phyloP scores from a whole-genome alignment of 2,329 filamentous ascomycete species.

The Neofusicoccum sp. region DNA sequence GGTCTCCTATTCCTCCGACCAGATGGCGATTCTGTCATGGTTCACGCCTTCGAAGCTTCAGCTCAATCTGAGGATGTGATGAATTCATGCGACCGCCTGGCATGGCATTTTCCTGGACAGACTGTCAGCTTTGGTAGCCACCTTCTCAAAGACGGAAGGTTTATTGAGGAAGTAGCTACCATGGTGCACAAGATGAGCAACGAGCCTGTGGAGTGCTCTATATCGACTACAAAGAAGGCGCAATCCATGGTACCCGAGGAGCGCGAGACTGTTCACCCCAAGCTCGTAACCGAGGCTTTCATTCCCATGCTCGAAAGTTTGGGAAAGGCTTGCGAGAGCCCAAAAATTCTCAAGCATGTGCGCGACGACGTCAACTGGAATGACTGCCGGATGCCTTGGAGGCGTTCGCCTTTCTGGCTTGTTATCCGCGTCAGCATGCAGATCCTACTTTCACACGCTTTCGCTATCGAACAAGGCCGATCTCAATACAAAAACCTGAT shows the following conservation, averaged over 20 bases:
- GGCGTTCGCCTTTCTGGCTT: constrained; percentile 55
- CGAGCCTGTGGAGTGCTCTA: constrained; percentile 28
- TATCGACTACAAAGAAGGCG: constrained; percentile 40
- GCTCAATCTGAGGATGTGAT: constrained; percentile 45
- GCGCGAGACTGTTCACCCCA: constrained; percentile 54
- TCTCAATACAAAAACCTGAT: constrained; percentile 56
- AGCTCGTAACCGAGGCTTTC: constrained; percentile 57
- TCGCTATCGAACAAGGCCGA: background rate
- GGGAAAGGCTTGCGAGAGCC: constrained; percentile 3
- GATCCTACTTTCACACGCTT: constrained; percentile 11
- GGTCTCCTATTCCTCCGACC: constrained; percentile 44
- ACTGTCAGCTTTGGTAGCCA: constrained; percentile 38
- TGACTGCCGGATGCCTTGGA: constrained; percentile 44
- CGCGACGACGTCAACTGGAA: constrained; percentile 56
- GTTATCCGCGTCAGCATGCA: constrained; percentile 55
- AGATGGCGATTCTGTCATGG: constrained; percentile 31
- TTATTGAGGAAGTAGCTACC: constrained; percentile 30
- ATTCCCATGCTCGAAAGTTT: background rate
- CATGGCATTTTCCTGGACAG: constrained; percentile 49
- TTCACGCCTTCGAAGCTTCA: constrained; percentile 52
- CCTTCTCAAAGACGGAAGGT: constrained; percentile 26
- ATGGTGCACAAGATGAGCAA: constrained; percentile 41
- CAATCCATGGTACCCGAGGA: constrained; percentile 41
- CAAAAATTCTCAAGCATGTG: constrained; percentile 50
- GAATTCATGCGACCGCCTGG: constrained; percentile 42